Conservation (phyloP, 2,329 filamentous ascomycete genomes). For the Mariannaea elegans region DNA sequence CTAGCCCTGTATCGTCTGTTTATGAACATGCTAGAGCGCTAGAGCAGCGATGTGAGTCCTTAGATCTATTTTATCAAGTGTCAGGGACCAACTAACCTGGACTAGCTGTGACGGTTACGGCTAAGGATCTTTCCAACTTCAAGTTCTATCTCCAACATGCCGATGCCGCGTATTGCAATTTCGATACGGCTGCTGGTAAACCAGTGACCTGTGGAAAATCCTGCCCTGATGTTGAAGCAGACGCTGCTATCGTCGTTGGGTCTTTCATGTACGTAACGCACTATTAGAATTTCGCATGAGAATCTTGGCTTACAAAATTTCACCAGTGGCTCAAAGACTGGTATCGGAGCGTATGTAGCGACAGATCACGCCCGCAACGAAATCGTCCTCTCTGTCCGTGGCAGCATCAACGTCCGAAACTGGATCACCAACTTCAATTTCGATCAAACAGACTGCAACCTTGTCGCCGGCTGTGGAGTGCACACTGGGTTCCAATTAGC, state of each 20-base stretch:
- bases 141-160: slow-evolving; percentile 59
- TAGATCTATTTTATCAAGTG: too few species aligned
- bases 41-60: too few species aligned
- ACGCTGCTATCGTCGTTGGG: slow-evolving; percentile 52
- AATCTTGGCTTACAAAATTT: too few species aligned
- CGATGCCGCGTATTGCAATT: slow-evolving; percentile 64
- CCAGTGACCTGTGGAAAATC: slow-evolving; percentile 52
- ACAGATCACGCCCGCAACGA: slow-evolving; percentile 57
- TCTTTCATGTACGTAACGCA: slow-evolving; percentile 53
- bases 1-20: too few species aligned
- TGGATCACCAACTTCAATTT: slow-evolving; percentile 63
- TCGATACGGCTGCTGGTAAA: slow-evolving; percentile 47
- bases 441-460: slow-evolving; percentile 38
- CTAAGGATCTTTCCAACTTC: neutral
- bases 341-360: slow-evolving; percentile 60
- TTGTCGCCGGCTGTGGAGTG: slow-evolving; percentile 54
- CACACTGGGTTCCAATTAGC: slow-evolving; percentile 67
- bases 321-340: slow-evolving; percentile 52
- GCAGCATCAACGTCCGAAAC: slow-evolving; percentile 66
- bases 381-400: slow-evolving; percentile 69
- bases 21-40: too few species aligned
- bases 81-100: neutral
- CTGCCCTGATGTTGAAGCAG: slow-evolving; percentile 55
- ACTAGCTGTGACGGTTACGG: too few species aligned
- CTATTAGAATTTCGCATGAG: too few species aligned